A percentile compares a stretch with the other conserved stretches of the same genome.
phyloP scores from a whole-genome alignment of 441 rosid species.

The Corymbia citriodora region DNA sequence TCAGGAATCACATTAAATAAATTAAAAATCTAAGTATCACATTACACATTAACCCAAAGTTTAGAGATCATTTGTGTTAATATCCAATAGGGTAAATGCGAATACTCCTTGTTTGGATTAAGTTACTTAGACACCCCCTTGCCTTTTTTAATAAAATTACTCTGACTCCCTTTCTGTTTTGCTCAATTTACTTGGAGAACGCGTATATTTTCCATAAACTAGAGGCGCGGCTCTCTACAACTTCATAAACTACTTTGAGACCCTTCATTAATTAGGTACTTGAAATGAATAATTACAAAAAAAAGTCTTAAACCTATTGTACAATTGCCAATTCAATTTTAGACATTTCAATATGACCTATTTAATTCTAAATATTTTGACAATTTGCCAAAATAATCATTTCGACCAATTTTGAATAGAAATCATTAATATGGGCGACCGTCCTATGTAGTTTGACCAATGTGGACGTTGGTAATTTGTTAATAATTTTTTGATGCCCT shows the following conservation, averaged over 20 bases:
- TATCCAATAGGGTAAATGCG: not conserved
- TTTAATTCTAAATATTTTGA: fast-evolving
- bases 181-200: not conserved
- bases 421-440: fast-evolving
- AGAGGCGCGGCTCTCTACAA: not conserved
- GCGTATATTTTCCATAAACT: not conserved
- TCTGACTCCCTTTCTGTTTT: not conserved
- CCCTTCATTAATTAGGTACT: not conserved
- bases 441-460: no score
- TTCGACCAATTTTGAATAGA: fast-evolving
- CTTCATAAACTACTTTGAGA: not conserved
- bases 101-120: not conserved
- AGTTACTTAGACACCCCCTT: not conserved
- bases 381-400: not conserved
- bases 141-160: not conserved
- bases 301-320: not conserved
- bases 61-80: no score
- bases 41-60: no score
- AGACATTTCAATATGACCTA: fast-evolving
- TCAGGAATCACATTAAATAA: no score
- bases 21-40: no score
- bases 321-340: fast-evolving
- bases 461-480: fast-evolving
- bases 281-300: not conserved
- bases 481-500: fast-evolving